Evolutionary conservation across 805 yeast species (phyloP), one percentile per base, ranked within the genome.

Genomic region (Starmerella gropengiesseri): DNA sequence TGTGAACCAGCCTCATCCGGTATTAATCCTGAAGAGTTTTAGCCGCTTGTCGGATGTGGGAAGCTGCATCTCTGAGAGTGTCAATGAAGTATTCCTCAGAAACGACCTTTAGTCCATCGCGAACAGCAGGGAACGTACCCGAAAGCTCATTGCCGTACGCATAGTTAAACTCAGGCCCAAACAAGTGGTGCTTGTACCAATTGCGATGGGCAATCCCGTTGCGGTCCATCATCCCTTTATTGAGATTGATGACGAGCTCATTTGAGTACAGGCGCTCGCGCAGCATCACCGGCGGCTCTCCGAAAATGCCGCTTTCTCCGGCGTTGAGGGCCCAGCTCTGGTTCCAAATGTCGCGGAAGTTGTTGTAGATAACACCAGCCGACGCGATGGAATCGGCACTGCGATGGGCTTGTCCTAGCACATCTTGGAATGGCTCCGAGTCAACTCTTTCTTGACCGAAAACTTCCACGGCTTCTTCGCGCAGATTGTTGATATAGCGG

Each of bases 261-360:
- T 87, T 87, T 83, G 91, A 81, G 44, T 74, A 75, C 79, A 83
- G 74, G 54, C 97, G 68, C 49, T 74, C 77, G 35, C 78, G 75
- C 0, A 87, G 71, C 30, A 83, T 63, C 43, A 80, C 57, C 1
- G 85, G 74, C 1, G 94, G 86, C 57, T 87, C 87, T 4, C 26
- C 31, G n/a, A 29, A 13, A 14, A 45, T 48, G 11, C 41, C 37
- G 37, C 68, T 71, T 25, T 69, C 67, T 28, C 61, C 52, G 3
- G 73, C 72, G 17, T 74, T 62, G 25, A 71, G 71, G 11, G 3
- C 21, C 18, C 28, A 34, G 18, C 18, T 29, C 16, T 45, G 37
- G 11, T 61, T 58, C 95, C 95, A 87, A 7, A 78, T 74, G 18
- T 19, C 61, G 3, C 61, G 57, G 77, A 86, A 81, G 2, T 68